Evolutionary conservation across 139 green algal species (phyloP).

Genomic region (Desmodesmus armatus): DNA sequence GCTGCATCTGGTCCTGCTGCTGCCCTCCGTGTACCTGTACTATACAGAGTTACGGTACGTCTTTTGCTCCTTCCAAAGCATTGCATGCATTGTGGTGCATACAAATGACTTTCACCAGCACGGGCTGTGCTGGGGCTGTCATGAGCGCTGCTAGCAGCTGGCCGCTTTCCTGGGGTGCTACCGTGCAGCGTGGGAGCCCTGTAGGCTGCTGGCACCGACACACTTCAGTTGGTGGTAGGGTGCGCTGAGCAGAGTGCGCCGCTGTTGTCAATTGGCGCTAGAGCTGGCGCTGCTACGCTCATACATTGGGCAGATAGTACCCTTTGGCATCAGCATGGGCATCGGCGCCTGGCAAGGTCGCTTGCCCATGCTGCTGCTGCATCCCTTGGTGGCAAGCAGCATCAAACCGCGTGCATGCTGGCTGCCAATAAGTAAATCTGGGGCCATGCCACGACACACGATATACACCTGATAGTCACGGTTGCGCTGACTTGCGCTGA

Average conservation of each 20-base stretch:
- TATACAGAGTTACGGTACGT: slow-evolving; percentile 7
- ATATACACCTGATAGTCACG: background rate
- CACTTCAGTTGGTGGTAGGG: background rate
- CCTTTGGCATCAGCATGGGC: no score
- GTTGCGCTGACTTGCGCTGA: background rate
- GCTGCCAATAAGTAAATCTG: no score
- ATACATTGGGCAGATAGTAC: no score
- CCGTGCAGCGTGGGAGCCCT: background rate
- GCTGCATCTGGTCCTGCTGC: slow-evolving; percentile 3
- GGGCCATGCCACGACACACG: background rate
- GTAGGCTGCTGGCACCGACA: background rate
- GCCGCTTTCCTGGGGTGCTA: background rate
- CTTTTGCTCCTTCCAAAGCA: background rate
- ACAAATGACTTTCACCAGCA: background rate
- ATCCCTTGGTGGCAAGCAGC: background rate
- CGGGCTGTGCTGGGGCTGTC: background rate
- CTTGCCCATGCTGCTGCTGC: background rate
- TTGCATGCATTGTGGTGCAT: background rate
- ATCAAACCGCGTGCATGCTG: background rate
- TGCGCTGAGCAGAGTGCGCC: background rate
- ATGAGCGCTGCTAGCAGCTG: background rate
- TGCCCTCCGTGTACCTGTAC: slow-evolving; percentile 15
- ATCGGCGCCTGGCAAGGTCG: background rate
- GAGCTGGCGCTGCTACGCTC: no score
- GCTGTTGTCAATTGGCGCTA: no score